Evolutionary conservation across 352 stramenopile species (phyloP), one percentile per base, ranked within the genome.

Genomic region (Pythium sukuiense): DNA sequence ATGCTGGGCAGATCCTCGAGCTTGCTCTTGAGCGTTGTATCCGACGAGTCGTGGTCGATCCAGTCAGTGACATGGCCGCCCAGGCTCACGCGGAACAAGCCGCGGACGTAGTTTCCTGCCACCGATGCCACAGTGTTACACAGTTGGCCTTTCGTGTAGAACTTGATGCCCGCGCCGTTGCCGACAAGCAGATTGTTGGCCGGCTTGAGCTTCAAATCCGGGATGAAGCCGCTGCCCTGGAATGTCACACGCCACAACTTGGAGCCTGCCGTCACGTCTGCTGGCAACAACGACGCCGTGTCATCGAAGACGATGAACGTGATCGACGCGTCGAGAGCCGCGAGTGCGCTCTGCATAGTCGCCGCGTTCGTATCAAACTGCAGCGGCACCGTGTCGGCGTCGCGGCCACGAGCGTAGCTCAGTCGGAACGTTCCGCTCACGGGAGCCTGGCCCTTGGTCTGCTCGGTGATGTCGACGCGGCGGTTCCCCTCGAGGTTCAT

Each of bases 1-100:
- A 99, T 70, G 66, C 98, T 99, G 1, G 93, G 89, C 24, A 99
- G 75, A n/a, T 77, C 80, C 72, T 99, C 91, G 1, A 99, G 70
- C 41, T 79, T 78, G 39, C 76, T 83, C 70, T 98, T 97, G 50
- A 99, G 73, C 0, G 88, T 95, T 50, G 90, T 93, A 49, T 98
- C 90, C 1, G 93, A 96, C 8, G 91, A 87, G 63, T 99, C 97
- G 68, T 95, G 96, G 37, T 89, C 73, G 59, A 99, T 98, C 1
- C 18, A 55, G 3, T 88, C 80, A 9, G 95, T 98, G 0, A 76
- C 80, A 65, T 98, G 87, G 0, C 92, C 93, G 5, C 93, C 85
- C 1, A 98, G 76, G 20, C 74, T 87, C 48, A 99, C 70, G 11
- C 59, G 85, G 63, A 99, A 99, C 30, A 59, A 74, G 0, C 97